Evolutionary conservation across 768 basidiomycete species (phyloP), one percentile per base, ranked within the genome.

Genomic region (Boletus patriciae): DNA sequence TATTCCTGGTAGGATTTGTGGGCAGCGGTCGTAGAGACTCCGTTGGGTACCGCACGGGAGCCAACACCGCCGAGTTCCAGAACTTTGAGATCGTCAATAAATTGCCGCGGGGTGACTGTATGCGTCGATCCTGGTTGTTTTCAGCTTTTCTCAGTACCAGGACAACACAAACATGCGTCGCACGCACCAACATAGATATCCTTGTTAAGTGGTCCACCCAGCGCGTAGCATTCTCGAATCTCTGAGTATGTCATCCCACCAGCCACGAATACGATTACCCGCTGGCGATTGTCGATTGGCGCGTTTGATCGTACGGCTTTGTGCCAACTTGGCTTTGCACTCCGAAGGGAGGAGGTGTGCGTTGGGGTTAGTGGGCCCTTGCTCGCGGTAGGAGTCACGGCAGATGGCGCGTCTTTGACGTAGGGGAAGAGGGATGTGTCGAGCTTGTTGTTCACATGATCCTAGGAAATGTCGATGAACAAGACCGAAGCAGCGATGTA

Each of bases 241-340:
- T 99, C 97, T 0, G 94, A 96, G 70, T 94, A 94, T 2, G 97
- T 95, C 82, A 95, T 87, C 3, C 97, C 97, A 36, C 97, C 97
- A 15, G 92, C 90, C 23, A 98, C 79, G 72, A 98, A 98, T 18
- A 98, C 83, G 36, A 99, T 79, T 15, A 97, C 66, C 29, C 96
- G 82, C 71, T 92, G 88, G 56, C 84, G 81, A 49, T 81, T 78
- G 36, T 87, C 77, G 74, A 70, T 81, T 33, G 74, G 65, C 21
- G 76, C 68, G 25, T 77, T 80, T 5, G 83, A 70, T 62, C 80
- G 82, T 6, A 84, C 84, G 2, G 88, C 87, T 63, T 87, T 84
- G 69, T 94, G 92, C 94, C 93, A 95, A 46, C 83, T 86, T 8
- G 93, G 92, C 69, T 91, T 90, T 62, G 90, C 87, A 62, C 92